Evolutionary conservation across 495 filamentous ascomycete species (phyloP), one percentile per base, ranked within the genome.

Genomic region (Lophium mytilinum): DNA sequence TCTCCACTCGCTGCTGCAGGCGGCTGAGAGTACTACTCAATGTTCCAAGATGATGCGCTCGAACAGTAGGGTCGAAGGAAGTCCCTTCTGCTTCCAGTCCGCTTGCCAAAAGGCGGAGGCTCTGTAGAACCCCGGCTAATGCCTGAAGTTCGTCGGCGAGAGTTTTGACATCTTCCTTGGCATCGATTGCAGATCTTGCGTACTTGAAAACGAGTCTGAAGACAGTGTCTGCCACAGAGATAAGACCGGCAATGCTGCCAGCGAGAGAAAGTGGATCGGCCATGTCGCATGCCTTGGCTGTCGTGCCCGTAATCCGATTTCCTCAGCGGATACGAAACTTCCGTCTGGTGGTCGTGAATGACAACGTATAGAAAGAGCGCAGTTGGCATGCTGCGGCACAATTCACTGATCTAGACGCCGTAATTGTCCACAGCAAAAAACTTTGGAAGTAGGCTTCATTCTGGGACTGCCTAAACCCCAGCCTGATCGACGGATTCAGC

Each of bases 201-300:
- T 68, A 75, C 39, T 67, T 69, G 60, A 39, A 69, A 1, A 65
- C 50, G 11, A 61, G 47, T 10, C 49, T 30, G 18, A 73, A 66
- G 12, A 74, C 61, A 0, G 57, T 14, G 19, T 75, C 71, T 8
- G 64, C 68, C 12, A 75, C 46, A 5, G 57, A 58, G n/a, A 74
- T 53, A 0, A 74, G 60, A 9, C 71, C 71, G 15, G 69, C 67
- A 41, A 73, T 65, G 46, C 68, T 70, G 9, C 66, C 67, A 6
- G 72, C 52, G 30, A 74, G 55, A 8, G 68, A 72, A 7, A 75
- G 41, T 2, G 60, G 66, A 36, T 75, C 71, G 15, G 63, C 61
- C 70, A 69, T 71, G 7, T 41, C 6, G 24, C 24, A 30, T 30
- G 24, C 24, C 24, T 30, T 30, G 24, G 24, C 24, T 30, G 24